Conservation (phyloP, 164 flowering plant species). For the Aristolochia californica region DNA sequence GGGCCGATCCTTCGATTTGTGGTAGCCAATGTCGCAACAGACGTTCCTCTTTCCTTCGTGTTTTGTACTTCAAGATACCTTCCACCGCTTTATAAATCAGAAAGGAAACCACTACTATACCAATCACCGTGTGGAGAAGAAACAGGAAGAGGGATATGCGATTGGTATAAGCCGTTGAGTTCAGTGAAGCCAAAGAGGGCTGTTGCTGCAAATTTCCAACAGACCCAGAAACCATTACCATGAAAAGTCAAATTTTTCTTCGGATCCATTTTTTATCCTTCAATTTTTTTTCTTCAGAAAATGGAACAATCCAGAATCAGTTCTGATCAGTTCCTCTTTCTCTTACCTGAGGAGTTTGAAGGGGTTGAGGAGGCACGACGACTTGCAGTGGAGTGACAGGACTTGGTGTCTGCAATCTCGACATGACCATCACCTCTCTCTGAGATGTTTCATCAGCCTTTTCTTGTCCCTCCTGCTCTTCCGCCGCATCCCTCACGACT, state of each 20-base stretch:
- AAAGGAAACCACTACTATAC: constrained; percentile 43
- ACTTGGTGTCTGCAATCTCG: constrained; percentile 1
- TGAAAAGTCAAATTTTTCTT: not conserved
- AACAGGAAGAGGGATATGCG: constrained; percentile 53
- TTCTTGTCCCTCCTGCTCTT: not conserved
- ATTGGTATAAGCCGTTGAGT: constrained; percentile 60
- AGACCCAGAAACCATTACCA: not conserved
- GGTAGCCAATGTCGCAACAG: constrained; percentile 48
- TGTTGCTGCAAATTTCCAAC: constrained; percentile 10
- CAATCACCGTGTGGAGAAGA: constrained; percentile 43
- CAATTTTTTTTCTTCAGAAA: not conserved
- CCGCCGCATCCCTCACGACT: constrained; percentile 9
- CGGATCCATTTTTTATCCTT: not conserved
- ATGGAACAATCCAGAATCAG: not conserved
- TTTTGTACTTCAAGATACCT: constrained; percentile 29
- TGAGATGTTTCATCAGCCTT: not conserved
- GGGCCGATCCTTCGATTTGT: constrained; percentile 62
- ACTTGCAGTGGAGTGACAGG: constrained; percentile 4
- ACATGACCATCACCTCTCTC: constrained; percentile 1
- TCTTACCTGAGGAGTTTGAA: constrained; percentile 6
- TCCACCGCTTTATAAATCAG: constrained; percentile 54
- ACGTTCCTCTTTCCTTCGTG: constrained; percentile 30
- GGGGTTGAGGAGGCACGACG: not conserved
- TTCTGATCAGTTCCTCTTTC: not conserved
- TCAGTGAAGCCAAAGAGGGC: constrained; percentile 39